Conservation (phyloP, 2,329 filamentous ascomycete genomes). For the Dendryphion nanum region DNA sequence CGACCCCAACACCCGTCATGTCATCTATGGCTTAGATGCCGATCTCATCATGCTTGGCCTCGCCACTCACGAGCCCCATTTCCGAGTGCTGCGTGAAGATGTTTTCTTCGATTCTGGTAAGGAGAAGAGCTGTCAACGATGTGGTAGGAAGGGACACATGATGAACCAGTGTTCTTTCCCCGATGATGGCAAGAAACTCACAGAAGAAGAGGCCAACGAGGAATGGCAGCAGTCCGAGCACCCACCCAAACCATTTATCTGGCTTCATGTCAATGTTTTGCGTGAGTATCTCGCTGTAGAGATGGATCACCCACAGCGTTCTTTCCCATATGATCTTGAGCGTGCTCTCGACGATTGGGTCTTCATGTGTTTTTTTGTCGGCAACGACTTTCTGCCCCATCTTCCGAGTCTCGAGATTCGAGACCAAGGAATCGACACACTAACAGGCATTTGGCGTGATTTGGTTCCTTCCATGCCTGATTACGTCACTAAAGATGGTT, state of each 20-base stretch:
- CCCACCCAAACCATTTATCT: conserved; percentile 89
- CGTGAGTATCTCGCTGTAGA: conserved; percentile 92
- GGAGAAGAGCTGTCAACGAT: conserved; percentile 80
- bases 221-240: conserved; percentile 29
- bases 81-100: conserved; percentile 92
- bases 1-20: conserved; percentile 94
- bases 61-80: conserved; percentile 95
- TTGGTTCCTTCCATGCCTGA: conserved; percentile 89
- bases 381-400: conserved; percentile 97
- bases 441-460: conserved; percentile 96
- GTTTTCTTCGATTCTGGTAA: conserved; percentile 91
- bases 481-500: conserved; percentile 92
- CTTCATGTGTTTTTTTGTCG: conserved; percentile 98
- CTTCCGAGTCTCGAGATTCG: conserved; percentile 96
- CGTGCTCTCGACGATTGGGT: conserved; percentile 97
- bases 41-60: conserved; percentile 98
- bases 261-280: conserved; percentile 89
- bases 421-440: conserved; percentile 93
- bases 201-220: conserved; percentile 72
- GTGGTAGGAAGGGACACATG: conserved; percentile 89
- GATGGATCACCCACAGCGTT: conserved; percentile 76
- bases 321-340: conserved; percentile 90
- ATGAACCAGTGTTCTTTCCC: conserved; percentile 69
- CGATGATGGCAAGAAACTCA: conserved; percentile 61
- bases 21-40: conserved; percentile 96